Evolutionary conservation across 805 yeast species (phyloP), one percentile per base, ranked within the genome.

Genomic region (Metschnikowia anglica): DNA sequence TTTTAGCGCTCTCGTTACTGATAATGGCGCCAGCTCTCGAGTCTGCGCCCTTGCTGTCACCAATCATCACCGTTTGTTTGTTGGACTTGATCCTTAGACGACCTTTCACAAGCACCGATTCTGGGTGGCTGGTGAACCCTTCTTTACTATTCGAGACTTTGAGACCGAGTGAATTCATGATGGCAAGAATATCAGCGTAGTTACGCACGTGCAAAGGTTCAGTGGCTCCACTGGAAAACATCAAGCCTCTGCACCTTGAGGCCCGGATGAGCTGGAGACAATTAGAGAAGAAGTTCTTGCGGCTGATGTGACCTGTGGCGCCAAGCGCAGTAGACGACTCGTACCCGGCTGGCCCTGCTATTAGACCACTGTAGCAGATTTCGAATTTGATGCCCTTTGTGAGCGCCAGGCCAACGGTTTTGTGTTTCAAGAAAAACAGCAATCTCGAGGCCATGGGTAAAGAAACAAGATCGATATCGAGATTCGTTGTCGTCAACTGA

Each of bases 341-440:
- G 48, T 58, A 60, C 26, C 65, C 66, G 5, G 62, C 63, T 7
- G 63, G 49, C 9, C 64, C 74, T 4, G 67, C 63, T 27, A 85
- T 62, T 32, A 81, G 70, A 24, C 78, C 69, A 6, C 76, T 60
- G 63, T 91, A 91, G 34, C 79, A 74, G 7, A 93, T 74, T 59
- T 93, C 99, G 49, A 93, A 77, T 51, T 80, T 80, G 19, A 88
- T 76, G 2, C 98, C 98, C 38, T 88, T 77, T 15, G 83, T 83
- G 3, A 87, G 72, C 1, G 95, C 97, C 31, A 88, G 80, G 32
- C 96, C 85, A 7, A 88, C 73, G 1, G 88, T 80, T 54, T 89
- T 88, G 65, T 89, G 96, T 54, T 85, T 85, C 51, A 93, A 66
- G 59, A 81, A 87, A 49, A 79, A 82, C 0, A 95, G 91, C 36